A percentile compares a stretch with the other conserved stretches of the same genome.
phyloP scores from a whole-genome alignment of 257 asterid genomes.

The Solanum ossicruentum region DNA sequence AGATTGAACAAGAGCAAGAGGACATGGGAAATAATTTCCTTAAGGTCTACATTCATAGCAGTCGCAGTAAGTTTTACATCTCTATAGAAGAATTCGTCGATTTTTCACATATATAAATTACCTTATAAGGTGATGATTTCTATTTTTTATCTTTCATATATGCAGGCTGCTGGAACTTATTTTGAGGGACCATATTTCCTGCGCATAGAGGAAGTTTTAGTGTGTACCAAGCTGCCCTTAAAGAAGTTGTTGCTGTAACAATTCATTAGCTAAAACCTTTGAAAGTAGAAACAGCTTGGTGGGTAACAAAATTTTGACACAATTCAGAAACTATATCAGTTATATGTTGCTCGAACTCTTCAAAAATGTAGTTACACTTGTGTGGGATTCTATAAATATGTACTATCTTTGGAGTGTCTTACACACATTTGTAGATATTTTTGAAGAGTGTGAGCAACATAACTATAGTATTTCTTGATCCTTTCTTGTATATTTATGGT shows the following conservation, averaged over 20 bases:
- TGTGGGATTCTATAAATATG: no score
- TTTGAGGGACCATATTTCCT: neutral
- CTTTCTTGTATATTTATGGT: neutral
- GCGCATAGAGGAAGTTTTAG: no score
- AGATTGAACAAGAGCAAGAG: neutral
- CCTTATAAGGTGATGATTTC: neutral
- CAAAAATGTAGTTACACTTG: no score
- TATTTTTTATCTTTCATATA: neutral
- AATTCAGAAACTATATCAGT: neutral
- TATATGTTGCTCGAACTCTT: neutral
- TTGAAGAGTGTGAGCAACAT: neutral
- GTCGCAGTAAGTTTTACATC: neutral
- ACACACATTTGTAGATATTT: no score
- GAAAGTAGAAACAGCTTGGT: neutral
- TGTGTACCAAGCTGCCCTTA: no score
- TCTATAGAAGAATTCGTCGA: neutral
- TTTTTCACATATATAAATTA: neutral
- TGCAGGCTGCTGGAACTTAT: neutral
- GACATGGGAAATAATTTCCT: neutral
- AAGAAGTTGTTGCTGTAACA: neutral
- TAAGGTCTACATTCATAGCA: neutral
- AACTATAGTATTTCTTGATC: neutral
- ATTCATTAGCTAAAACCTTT: neutral
- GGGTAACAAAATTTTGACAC: neutral
- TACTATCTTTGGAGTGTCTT: neutral